Evolutionary conservation across 768 basidiomycete genomes (phyloP), one percentile per base, ranked within the genome.

Genomic region (Rhizopogon sp.): DNA sequence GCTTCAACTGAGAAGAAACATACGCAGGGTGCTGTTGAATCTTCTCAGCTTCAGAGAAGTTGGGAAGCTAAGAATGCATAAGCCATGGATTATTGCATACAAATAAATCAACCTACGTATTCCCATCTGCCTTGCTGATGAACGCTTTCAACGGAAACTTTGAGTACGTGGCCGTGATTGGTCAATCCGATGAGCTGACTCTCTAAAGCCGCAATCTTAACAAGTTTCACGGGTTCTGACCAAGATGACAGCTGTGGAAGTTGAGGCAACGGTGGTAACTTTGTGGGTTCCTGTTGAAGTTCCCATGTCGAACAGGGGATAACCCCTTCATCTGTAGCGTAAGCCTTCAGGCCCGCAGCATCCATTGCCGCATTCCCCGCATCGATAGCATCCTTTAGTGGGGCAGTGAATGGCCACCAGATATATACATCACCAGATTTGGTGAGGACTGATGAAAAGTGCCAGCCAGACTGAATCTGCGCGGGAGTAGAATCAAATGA

Each of bases 401-500:
- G 59, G 3, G 79, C 82, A 5, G 68, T 65, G 55, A 76, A 74
- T 3, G 87, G 89, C 84, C 85, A 92, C 82, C 85, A 90, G 4
- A 87, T 82, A 58, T 84, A 81, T 43, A 88, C 84, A 45, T 84
- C 80, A 2, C 90, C 89, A n/a, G 78, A 75, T 56, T 77, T 74
- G 8, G 85, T 88, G 61, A 96, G 82, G 31, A 86, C 74, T 10
- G 84, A 79, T n/a, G 87, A 86, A 67, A 88, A 90, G 13, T 63
- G 57, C 93, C 93, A 94, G 42, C 93, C 92, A 60, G 88, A 87
- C 65, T 86, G 87, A 39, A 91, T 77, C 66, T 88, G 88, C 2
- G 68, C 58, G 41, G 84, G 79, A 3, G 70, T 72, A 33, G 85
- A 70, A 25, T 81, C 68, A 2, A 74, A 64, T 14, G 81, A 76